Base-by-base conservation (phyloP, 2,329 filamentous ascomycete species). In the Fusarium sp. region DNA sequence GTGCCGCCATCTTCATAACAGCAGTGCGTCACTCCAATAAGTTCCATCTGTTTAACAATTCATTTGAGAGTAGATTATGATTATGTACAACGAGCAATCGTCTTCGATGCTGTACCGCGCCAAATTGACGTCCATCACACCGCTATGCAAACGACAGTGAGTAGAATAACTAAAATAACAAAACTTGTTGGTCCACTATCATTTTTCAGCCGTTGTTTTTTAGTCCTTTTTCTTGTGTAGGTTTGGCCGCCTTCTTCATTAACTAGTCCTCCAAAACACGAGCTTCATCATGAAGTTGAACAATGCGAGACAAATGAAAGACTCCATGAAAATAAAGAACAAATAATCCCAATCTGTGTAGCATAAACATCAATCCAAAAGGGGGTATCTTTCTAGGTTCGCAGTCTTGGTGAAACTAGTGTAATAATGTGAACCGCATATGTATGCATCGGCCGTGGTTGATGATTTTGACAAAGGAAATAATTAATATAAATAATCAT, bases 331-430 rank as follows among this genome's bases (percentile, higher is more conserved):
- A 73, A 67, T 42, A 66, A 68, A 50, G 59, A 36, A 51, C 55
- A 56, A 66, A 68, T 47, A 64, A 70, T 78, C 71, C 66, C 75
- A 78, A 71, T 80, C 74, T 75, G 76, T 78, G 67, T 73, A 67
- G 72, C 68, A 71, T 74, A 67, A 78, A 74, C 78, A 74, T 78
- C 77, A 79, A 79, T 81, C 77, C 78, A 83, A 80, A 75, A 76
- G 82, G 82, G 82, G 82, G 82, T 83, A 83, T 83, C 82, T 83
- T 82, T 83, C 80, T 82, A 81, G 78, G 75, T 78, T 81, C 71
- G 79, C 81, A 81, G 73, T 81, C 76, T 81, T 58, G 78, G 57
- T 76, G 75, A 69, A 76, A 77, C 65, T 73, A 71, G 67, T 73
- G 57, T 69, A 78, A 78, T 77, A 77, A 79, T 74, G 52, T 77